Conservation (phyloP, 306 rosid species). For the Albizia julibrissin region DNA sequence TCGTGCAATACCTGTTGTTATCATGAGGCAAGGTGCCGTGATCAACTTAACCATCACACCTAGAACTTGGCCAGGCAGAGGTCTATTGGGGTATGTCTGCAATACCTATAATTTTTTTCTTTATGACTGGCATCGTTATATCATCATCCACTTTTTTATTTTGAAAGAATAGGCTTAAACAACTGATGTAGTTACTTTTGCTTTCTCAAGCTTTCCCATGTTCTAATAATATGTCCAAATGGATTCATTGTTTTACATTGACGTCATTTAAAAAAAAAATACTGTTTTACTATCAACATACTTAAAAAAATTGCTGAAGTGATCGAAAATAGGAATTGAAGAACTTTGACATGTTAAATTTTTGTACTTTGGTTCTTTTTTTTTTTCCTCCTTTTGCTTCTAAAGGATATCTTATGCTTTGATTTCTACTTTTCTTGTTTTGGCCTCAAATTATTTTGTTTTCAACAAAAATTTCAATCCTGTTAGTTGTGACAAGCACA, state of each 20-base stretch:
- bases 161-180: constrained; percentile 13
- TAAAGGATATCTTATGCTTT: not conserved
- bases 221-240: constrained; percentile 6
- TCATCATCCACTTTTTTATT: constrained; percentile 20
- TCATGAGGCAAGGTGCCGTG: constrained; percentile 74
- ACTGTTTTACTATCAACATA: constrained; percentile 17
- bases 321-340: constrained; percentile 8
- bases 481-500: no score
- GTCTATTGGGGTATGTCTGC: constrained; percentile 81
- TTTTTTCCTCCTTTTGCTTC: not conserved
- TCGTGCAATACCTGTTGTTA: constrained; percentile 52
- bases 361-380: not conserved
- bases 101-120: constrained; percentile 26
- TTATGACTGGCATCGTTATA: constrained; percentile 15
- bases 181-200: constrained; percentile 2
- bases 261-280: constrained; percentile 6
- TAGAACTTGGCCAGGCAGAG: constrained; percentile 93
- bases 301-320: constrained; percentile 8
- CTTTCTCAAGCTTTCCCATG: constrained; percentile 1
- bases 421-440: not conserved
- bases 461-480: not conserved
- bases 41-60: constrained; percentile 75
- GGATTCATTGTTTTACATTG: constrained; percentile 2
- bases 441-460: not conserved
- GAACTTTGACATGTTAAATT: not conserved